A percentile compares a stretch with the other conserved stretches of the same genome.
Evolutionary conservation across 2,329 filamentous ascomycete genomes (phyloP).

Genomic region (Cryphonectria japonica): DNA sequence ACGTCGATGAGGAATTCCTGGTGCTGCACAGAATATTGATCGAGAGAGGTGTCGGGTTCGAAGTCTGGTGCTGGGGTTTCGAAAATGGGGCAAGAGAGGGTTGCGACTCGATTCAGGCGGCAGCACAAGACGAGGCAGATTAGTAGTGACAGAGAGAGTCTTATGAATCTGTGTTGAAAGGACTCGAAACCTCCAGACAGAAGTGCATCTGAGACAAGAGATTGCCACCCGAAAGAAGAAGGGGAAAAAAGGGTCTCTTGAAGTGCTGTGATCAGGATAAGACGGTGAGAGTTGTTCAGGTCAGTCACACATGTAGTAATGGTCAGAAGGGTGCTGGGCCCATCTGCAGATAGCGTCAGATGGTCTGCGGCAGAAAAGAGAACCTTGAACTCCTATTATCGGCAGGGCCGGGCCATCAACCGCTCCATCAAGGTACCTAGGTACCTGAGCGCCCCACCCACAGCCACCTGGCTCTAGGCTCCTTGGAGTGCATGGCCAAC

Average conservation of each 20-base stretch:
- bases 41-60: not conserved
- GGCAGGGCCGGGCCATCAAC: slow-evolving; percentile 1
- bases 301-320: not conserved
- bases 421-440: not conserved
- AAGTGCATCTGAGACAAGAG: not conserved
- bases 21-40: not conserved
- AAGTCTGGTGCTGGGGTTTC: not conserved
- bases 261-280: not conserved
- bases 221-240: not conserved
- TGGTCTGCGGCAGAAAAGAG: slow-evolving; percentile 2
- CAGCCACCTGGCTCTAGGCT: not conserved
- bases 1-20: not conserved
- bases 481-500: too few relatives aligned
- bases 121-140: slow-evolving; percentile 3
- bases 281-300: not conserved
- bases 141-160: not conserved
- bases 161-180: not conserved
- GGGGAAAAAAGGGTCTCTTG: not conserved
- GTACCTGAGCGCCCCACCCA: not conserved
- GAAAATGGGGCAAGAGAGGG: not conserved
- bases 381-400: slow-evolving; percentile 9
- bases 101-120: not conserved
- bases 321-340: slow-evolving; percentile 1
- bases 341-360: slow-evolving; percentile 14
- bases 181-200: not conserved